Conservation (phyloP, 306 rosid genomes). For the Prunus dulcis region DNA sequence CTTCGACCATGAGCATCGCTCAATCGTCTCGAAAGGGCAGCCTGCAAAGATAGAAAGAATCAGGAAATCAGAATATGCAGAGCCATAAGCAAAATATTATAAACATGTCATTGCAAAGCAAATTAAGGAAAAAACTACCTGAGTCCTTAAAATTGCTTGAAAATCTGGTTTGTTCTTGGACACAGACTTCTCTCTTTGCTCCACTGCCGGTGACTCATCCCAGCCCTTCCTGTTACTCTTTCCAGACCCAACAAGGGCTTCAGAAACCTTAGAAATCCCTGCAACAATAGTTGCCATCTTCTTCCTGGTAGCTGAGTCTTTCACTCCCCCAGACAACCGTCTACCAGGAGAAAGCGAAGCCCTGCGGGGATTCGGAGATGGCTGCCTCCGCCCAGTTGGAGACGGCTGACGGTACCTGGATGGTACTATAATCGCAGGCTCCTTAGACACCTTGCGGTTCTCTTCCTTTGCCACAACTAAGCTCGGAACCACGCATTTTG, state of each 20-base stretch:
- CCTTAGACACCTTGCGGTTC: conserved; percentile 51
- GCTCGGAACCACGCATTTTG: conserved; percentile 90
- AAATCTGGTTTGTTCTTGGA: conserved; percentile 59
- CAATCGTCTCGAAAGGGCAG: conserved; percentile 85
- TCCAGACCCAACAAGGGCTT: conserved; percentile 61
- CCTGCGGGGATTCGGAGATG: conserved; percentile 67
- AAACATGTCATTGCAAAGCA: too few relatives aligned
- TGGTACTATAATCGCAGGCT: conserved; percentile 82
- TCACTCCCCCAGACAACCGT: conserved; percentile 66
- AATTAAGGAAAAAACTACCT: conserved; percentile 39
- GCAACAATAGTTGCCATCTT: conserved; percentile 59
- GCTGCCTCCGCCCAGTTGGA: conserved; percentile 71
- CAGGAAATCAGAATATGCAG: neutral
- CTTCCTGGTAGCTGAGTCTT: conserved; percentile 69
- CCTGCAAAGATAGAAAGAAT: conserved; percentile 34
- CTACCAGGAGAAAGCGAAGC: conserved; percentile 86
- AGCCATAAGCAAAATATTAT: neutral
- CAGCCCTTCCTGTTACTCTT: conserved; percentile 73
- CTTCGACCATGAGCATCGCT: conserved; percentile 65
- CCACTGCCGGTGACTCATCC: conserved; percentile 62
- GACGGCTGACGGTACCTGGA: conserved; percentile 94
- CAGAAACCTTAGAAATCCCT: conserved; percentile 72
- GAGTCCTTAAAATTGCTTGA: conserved; percentile 74
- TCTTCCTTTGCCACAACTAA: conserved; percentile 71
- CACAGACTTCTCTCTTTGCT: conserved; percentile 46